Evolutionary conservation across 2,329 filamentous ascomycete species (phyloP), one percentile per base, ranked within the genome.

Genomic region (Clonostachys rosea): DNA sequence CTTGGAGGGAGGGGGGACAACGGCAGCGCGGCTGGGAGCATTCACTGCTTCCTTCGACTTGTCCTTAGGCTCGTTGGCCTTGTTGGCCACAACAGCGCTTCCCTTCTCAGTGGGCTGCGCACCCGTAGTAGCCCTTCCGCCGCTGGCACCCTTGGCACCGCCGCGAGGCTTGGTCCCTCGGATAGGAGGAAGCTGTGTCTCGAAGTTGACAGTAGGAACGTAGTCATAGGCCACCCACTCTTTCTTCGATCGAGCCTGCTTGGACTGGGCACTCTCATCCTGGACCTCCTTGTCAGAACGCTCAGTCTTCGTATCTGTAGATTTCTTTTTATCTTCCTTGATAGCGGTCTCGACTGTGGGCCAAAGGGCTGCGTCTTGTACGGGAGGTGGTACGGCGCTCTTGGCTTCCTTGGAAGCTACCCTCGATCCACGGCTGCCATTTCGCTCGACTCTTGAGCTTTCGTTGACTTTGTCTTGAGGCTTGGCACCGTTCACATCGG

Each of bases 171-270:
- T 79, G 34, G 73, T 63, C 46, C 69, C 68, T 51, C 77, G 75
- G 55, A 69, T 61, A 42, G 67, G 69, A 13, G 85, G 83, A 39
- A 96, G 66, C 30, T 87, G 89, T 1, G 94, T 96, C 63, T 89
- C 87, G 67, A 95, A 97, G 49, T 85, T 84, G 43, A 94, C 90
- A 13, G 83, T 86, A 9, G 91, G 92, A 12, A 89, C 89, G 59
- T 91, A 92, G 34, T 86, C 82, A 48, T 96, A 81, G 2, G 84
- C 79, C 49, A 89, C 84, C 92, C 94, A 97, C 59, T 91, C 89
- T 58, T 87, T 83, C 73, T 95, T 95, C 77, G 84, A 65, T 72
- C 80, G 57, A 20, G 69, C 59, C 59, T 78, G 79, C 43, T 59
- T 58, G 50, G 24, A 30, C 24, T 30, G 24, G 69, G 56, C 17